phyloP scores from a whole-genome alignment of 1,284 basidiomycete species.

The Bjerkandera adusta region DNA sequence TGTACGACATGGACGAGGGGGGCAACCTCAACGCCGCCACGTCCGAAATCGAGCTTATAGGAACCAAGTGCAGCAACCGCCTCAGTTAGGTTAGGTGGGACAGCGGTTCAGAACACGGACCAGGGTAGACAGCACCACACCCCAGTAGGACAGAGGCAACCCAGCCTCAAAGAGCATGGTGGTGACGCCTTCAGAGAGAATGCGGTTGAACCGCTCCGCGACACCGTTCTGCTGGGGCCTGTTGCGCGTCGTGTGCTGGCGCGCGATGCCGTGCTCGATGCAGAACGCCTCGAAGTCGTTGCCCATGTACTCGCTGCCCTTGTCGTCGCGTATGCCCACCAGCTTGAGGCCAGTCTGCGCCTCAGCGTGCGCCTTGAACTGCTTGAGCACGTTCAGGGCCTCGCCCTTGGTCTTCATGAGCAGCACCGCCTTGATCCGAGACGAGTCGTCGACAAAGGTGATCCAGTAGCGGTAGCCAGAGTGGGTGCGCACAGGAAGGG shows the following conservation, averaged over 20 bases:
- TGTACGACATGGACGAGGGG: too few species aligned
- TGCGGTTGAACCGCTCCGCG: constrained; percentile 29
- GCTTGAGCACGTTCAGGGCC: constrained; percentile 20
- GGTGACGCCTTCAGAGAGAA: constrained; percentile 16
- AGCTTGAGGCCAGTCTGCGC: constrained; percentile 21
- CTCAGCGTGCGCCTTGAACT: constrained; percentile 22
- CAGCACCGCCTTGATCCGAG: constrained; percentile 12
- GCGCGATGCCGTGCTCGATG: constrained; percentile 24
- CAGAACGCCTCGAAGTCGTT: constrained; percentile 23
- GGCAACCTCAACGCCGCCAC: too few species aligned
- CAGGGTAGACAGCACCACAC: constrained; percentile 19
- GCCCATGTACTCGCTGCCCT: constrained; percentile 29
- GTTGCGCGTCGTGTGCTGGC: constrained; percentile 24
- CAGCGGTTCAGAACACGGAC: constrained; percentile 24
- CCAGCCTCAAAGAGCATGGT: constrained; percentile 22
- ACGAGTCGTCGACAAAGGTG: constrained; percentile 25
- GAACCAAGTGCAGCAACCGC: too few species aligned
- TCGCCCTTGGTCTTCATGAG: constrained; percentile 27
- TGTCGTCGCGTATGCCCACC: constrained; percentile 29
- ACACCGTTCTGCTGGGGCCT: constrained; percentile 32
- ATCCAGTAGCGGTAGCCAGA: constrained; percentile 32
- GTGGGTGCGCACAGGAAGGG: constrained; percentile 22
- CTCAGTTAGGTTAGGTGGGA: constrained; percentile 15
- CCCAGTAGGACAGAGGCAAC: constrained; percentile 26
- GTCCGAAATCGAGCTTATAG: too few species aligned